These are phyloP conservation scores for Lepidium didymum DNA, from an alignment of 345 rosid genomes.

Conservation along the genomic window DNA sequence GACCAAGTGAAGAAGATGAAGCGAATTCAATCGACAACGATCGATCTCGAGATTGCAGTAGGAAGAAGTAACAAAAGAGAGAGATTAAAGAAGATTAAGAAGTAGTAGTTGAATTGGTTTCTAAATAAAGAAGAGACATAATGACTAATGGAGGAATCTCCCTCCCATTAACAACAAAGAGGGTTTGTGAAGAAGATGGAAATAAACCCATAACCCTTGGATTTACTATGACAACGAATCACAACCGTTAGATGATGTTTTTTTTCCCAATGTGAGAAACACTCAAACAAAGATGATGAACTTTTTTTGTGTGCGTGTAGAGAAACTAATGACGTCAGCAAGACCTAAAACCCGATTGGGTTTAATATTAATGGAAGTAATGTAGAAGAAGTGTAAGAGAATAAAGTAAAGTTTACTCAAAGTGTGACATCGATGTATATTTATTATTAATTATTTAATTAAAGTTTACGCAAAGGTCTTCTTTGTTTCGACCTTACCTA, in stretches of 20 bases:
- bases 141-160: not conserved
- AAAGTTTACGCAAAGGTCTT: not conserved
- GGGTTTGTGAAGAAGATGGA: not conserved
- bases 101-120: not conserved
- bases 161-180: not conserved
- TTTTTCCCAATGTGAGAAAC: not conserved
- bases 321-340: not conserved
- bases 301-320: not conserved
- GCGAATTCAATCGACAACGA: not conserved
- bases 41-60: not conserved
- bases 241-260: not conserved
- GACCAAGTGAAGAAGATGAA: slow-evolving; percentile 6
- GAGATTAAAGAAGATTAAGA: not conserved
- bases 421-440: not conserved
- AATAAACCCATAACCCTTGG: not conserved
- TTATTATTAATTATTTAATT: not conserved
- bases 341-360: not conserved
- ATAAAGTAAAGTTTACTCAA: slow-evolving; percentile 7
- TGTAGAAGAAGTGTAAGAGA: not conserved
- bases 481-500: not conserved
- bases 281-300: not conserved
- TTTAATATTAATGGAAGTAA: too few relatives aligned
- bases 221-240: not conserved
- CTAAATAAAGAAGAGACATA: not conserved
- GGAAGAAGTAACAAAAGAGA: not conserved